phyloP scores from a whole-genome alignment of 1,284 basidiomycete genomes.

The Xerocomus cyaneibrunnescens region DNA sequence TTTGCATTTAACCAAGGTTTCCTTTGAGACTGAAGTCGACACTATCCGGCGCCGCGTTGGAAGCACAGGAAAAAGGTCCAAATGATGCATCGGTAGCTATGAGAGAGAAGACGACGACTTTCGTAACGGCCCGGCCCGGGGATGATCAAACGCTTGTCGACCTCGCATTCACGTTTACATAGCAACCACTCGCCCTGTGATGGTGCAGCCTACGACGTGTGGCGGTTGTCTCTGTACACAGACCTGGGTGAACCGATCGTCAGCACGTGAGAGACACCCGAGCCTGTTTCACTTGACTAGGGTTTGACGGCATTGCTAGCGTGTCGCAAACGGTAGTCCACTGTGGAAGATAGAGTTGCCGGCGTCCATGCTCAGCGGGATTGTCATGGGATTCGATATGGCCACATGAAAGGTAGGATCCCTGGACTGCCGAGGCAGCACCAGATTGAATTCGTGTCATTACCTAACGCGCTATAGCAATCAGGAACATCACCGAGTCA shows the following conservation, averaged over 20 bases:
- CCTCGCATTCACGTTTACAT: too few relatives aligned
- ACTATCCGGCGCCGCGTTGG: too few relatives aligned
- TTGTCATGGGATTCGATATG: conserved; percentile 87
- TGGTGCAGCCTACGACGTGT: too few relatives aligned
- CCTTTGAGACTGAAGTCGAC: too few relatives aligned
- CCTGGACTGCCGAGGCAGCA: not conserved
- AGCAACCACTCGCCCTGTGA: too few relatives aligned
- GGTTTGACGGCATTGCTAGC: conserved; percentile 38
- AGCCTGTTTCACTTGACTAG: not conserved
- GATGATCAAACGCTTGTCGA: too few relatives aligned
- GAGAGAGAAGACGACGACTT: too few relatives aligned
- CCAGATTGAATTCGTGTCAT: conserved; percentile 1
- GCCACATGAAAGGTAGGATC: conserved; percentile 73
- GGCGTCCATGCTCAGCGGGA: conserved; percentile 74
- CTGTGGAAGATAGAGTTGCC: conserved; percentile 57
- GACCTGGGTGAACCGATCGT: conserved; percentile 77
- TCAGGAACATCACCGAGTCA: conserved; percentile 72
- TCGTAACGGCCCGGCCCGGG: too few relatives aligned
- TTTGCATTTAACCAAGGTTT: too few relatives aligned
- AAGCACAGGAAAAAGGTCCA: too few relatives aligned
- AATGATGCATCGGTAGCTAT: too few relatives aligned
- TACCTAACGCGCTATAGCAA: conserved; percentile 71
- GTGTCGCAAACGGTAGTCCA: conserved; percentile 63
- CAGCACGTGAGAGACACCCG: conserved; percentile 52
- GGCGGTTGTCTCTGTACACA: too few relatives aligned